Percentiles rank a stretch among this genome's conserved stretches.
Conservation (phyloP, 2,329 filamentous ascomycete species). For the Epichloe gansuensis region DNA sequence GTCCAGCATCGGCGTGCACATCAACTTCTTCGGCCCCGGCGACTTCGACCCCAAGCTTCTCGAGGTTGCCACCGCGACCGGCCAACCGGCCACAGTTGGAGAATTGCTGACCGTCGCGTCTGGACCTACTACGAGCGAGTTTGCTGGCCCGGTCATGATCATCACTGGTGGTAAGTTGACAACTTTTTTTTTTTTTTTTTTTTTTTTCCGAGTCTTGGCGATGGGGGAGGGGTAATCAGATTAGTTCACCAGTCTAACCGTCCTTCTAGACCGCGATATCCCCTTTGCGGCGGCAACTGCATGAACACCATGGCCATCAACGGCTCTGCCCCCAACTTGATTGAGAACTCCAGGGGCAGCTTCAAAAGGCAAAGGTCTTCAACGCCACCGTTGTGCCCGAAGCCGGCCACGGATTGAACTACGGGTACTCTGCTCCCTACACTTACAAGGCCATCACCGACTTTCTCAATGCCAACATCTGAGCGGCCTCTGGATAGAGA, state of each 20-base stretch:
- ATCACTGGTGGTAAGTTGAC: slow-evolving; percentile 39
- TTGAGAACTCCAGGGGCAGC: slow-evolving; percentile 25
- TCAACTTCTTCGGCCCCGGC: slow-evolving; percentile 38
- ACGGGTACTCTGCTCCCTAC: slow-evolving; percentile 23
- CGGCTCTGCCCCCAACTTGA: slow-evolving; percentile 26
- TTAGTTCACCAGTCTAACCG: too few relatives aligned
- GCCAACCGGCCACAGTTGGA: slow-evolving; percentile 45
- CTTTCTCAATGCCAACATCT: slow-evolving; percentile 14
- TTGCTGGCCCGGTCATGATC: slow-evolving; percentile 43
- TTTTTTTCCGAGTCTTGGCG: too few relatives aligned
- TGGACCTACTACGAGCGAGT: slow-evolving; percentile 22
- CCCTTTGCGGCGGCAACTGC: slow-evolving; percentile 53
- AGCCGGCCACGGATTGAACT: slow-evolving; percentile 39
- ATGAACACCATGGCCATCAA: slow-evolving; percentile 26
- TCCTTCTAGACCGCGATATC: slow-evolving; percentile 29
- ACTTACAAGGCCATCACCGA: slow-evolving; percentile 26
- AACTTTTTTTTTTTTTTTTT: too few relatives aligned
- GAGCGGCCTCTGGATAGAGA: neutral
- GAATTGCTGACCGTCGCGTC: slow-evolving; percentile 45
- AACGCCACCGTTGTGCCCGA: slow-evolving; percentile 40
- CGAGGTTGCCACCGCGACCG: slow-evolving; percentile 29
- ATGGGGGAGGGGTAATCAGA: rapidly evolving
- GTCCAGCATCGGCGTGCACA: slow-evolving; percentile 36
- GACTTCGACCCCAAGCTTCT: slow-evolving; percentile 44
- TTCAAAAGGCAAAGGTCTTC: slow-evolving; percentile 38